These are phyloP conservation scores for Pouteria campechiana DNA, from an alignment of 179 eudicot species.

Conservation along the genomic window DNA sequence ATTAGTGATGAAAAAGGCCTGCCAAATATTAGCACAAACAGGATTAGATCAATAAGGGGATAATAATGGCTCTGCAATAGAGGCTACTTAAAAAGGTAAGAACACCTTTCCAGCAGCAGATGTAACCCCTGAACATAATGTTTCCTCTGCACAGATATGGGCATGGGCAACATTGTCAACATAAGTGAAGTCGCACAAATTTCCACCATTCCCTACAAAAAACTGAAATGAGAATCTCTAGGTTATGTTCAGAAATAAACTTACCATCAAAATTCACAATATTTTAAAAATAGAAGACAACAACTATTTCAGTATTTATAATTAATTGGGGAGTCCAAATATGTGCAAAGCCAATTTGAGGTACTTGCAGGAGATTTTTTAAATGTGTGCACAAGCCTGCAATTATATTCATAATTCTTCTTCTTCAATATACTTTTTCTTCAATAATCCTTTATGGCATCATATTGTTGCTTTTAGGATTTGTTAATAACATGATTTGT, in stretches of 20 bases:
- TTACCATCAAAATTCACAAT: no score
- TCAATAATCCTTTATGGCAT: no score
- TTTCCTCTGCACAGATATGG: constrained; percentile 79
- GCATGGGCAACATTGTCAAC: constrained; percentile 97
- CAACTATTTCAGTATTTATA: no score
- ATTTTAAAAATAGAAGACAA: no score
- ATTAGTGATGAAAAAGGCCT: constrained; percentile 87
- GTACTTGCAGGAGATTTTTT: no score
- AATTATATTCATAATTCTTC: no score
- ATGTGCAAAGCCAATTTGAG: no score
- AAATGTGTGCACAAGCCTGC: no score
- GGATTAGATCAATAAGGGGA: constrained; percentile 2
- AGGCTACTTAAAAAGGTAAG: neutral
- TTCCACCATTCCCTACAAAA: constrained; percentile 67
- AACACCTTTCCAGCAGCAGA: constrained; percentile 81
- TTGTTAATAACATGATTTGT: no score
- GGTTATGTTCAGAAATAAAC: constrained; percentile 20
- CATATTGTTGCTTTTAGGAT: no score
- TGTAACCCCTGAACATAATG: constrained; percentile 35
- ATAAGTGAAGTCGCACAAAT: constrained; percentile 68
- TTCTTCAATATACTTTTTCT: no score
- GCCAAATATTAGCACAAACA: constrained; percentile 6
- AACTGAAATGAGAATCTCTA: constrained; percentile 61
- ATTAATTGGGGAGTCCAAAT: no score
- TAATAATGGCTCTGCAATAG: neutral